Base-by-base conservation (phyloP, 306 rosid genomes). In the Glycyrrhiza uralensis region DNA sequence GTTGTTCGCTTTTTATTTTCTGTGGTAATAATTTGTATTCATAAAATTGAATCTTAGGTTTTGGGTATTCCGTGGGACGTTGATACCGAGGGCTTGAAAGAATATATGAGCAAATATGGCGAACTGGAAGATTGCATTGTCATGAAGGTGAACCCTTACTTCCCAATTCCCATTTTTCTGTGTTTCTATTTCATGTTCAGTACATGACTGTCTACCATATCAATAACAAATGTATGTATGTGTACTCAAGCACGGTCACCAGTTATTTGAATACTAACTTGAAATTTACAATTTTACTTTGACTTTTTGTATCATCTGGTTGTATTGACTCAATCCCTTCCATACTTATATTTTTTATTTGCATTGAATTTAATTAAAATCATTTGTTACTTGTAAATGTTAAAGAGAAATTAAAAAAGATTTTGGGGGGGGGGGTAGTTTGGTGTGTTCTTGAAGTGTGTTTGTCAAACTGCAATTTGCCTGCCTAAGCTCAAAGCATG, bases 81-180 rank as follows among this genome's bases (percentile, higher is more conserved):
- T 41, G 96, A 89, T 78, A 92, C 97, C 0, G 97, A 89, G 20
- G 93, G 93, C 11, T 75, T 92, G 90, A 87, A 69, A 66, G 97
- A 89, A 30, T 91, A 91, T 74, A 92, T 92, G 96, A 81, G 79
- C 86, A 92, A 92, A 78, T 92, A 72, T 77, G 96, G 97, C 13
- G 96, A 92, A 6, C 81, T 89, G 82, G 96, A 92, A 76, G 97
- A 92, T 86, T 89, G 96, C 54, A 87, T 92, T 78, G 97, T 92
- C n/a, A 92, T 92, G 97, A 89, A 81, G 97, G 97, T 92, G 47
- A 58, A 88, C 30, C 65, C 19, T 14, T n/a, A 11, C 14, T 54
- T 45, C 22, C 52, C 7, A 11, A 13, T 54, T 45, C 22, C 52
- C 7, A 42, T 30, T 62, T 20, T 52, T 33, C 17, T n/a, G 19